These are phyloP conservation scores for Paracoccidioides lutzii DNA, from an alignment of 2,329 filamentous ascomycete species.

Conservation along the genomic window DNA sequence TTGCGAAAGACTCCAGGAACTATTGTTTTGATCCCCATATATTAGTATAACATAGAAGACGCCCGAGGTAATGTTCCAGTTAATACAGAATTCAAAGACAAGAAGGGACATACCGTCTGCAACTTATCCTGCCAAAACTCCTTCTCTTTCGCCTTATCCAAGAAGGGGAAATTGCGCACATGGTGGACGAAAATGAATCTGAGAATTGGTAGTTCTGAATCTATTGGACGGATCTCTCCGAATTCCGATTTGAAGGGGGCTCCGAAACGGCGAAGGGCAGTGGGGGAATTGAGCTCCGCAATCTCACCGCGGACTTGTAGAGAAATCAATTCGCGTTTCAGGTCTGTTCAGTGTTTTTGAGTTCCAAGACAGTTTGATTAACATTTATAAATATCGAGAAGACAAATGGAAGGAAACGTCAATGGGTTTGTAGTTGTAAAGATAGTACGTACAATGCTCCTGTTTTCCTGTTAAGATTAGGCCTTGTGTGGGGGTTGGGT, in stretches of 20 bases:
- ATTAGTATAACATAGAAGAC: not conserved
- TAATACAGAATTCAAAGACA: too few species aligned
- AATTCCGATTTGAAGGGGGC: conserved; percentile 87
- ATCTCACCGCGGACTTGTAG: conserved; percentile 87
- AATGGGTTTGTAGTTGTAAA: not conserved
- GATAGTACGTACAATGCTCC: conserved; percentile 65
- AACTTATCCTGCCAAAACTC: conserved; percentile 99
- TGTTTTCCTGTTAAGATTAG: conserved; percentile 81
- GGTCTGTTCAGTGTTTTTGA: conserved; percentile 42
- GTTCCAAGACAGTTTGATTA: not conserved
- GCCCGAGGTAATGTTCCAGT: too few species aligned
- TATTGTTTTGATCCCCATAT: conserved; percentile 24
- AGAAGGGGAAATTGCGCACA: conserved; percentile 93
- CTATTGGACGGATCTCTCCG: conserved; percentile 82
- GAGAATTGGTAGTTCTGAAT: conserved; percentile 85
- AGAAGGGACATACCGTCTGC: conserved; percentile 57
- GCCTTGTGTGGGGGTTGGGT: conserved; percentile 19
- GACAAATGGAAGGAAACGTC: not conserved
- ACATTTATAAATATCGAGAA: not conserved
- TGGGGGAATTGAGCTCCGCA: conserved; percentile 82
- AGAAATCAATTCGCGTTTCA: conserved; percentile 88
- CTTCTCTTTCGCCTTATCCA: conserved; percentile 93
- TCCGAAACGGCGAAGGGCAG: conserved; percentile 85
- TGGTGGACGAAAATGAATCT: conserved; percentile 97
- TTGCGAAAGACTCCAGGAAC: conserved; percentile 96